These are phyloP conservation scores for Mortierella sp. DNA, from an alignment of 371 early-diverging fungal genomes.

Conservation along the genomic window DNA sequence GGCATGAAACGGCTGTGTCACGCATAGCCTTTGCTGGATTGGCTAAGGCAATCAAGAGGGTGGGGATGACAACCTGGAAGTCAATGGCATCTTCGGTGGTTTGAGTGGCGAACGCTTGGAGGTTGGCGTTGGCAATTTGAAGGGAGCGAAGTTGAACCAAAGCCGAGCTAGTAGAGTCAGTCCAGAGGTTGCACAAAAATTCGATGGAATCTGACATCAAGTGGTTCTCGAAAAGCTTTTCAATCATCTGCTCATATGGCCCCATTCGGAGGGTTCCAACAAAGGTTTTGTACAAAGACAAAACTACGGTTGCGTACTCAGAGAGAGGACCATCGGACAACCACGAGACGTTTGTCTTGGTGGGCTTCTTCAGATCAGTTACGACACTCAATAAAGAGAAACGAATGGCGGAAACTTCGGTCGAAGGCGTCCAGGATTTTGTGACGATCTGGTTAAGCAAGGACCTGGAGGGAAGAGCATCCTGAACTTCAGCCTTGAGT, in stretches of 20 bases:
- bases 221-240: conserved; percentile 67
- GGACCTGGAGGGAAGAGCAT: conserved; percentile 44
- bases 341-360: conserved; percentile 38
- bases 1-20: conserved; percentile 66
- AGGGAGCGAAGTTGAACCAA: conserved; percentile 70
- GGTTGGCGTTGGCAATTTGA: conserved; percentile 72
- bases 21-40: conserved; percentile 69
- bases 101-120: conserved; percentile 61
- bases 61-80: conserved; percentile 86
- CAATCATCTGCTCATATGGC: conserved; percentile 66
- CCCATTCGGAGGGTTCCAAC: conserved; percentile 59
- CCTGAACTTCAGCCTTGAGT: conserved; percentile 21
- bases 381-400: conserved; percentile 53
- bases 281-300: conserved; percentile 62
- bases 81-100: conserved; percentile 61
- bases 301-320: conserved; percentile 39
- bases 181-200: conserved; percentile 77
- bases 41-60: conserved; percentile 75
- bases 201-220: conserved; percentile 68
- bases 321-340: conserved; percentile 34
- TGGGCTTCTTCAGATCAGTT: conserved; percentile 46
- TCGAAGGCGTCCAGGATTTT: conserved; percentile 39
- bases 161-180: conserved; percentile 51
- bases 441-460: conserved; percentile 44
- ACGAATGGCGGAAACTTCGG: conserved; percentile 35